These are phyloP conservation scores for Ceratobasidium sp. DNA, from an alignment of 1,284 basidiomycete genomes.

Conservation along the genomic window DNA sequence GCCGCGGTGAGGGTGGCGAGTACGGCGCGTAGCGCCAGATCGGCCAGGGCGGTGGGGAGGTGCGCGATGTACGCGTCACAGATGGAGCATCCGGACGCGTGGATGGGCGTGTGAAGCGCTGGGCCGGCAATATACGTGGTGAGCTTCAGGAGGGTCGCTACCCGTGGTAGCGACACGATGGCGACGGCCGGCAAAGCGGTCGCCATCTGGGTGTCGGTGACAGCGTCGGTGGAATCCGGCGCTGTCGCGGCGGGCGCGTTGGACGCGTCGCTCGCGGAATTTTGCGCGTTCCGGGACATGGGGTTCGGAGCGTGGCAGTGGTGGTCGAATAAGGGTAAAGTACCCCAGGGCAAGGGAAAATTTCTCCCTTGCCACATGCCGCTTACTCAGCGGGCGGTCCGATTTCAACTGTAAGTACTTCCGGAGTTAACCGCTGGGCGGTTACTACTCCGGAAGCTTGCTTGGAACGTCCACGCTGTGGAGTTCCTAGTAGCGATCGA, in stretches of 20 bases:
- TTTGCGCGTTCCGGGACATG: neutral
- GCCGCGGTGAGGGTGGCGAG: neutral
- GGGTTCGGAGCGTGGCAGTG: neutral
- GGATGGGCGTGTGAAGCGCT: neutral
- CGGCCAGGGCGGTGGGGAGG: neutral
- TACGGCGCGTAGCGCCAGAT: neutral
- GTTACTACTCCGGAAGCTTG: neutral
- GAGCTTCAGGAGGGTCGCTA: neutral
- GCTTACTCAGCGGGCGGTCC: neutral
- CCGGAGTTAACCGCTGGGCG: neutral
- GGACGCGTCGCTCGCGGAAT: neutral
- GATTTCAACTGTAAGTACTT: neutral
- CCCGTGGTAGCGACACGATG: neutral
- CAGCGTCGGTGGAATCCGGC: neutral
- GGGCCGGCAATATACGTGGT: neutral
- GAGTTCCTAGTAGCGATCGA: conserved; percentile 54
- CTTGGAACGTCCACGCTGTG: conserved; percentile 42
- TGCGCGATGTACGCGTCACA: neutral
- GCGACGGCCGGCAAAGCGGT: neutral
- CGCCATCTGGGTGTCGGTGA: neutral
- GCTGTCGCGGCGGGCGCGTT: neutral
- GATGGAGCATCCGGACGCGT: neutral
- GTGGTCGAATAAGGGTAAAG: neutral
- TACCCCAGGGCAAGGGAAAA: neutral
- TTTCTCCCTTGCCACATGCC: neutral